Base-by-base conservation (phyloP, 768 basidiomycete genomes). In the Chalciporus pseudorubinellus region DNA sequence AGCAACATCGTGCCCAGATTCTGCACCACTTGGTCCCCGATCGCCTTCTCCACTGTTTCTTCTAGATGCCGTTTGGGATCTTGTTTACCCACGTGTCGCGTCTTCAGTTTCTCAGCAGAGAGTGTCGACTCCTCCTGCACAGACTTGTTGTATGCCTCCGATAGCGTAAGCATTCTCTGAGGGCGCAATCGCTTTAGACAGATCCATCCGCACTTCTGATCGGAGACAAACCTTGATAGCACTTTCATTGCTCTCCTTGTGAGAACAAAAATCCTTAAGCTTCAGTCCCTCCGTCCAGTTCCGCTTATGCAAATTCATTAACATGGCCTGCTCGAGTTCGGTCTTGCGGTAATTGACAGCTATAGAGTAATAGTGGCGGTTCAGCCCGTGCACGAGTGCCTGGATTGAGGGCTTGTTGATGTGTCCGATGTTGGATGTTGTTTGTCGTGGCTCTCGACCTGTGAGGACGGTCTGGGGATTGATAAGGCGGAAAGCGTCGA, bases 351-450 rank as follows among this genome's bases (percentile, higher is more conserved):
- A 98, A 70, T 95, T 94, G 55, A 99, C 95, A 7, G 89, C 93
- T 58, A 99, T 94, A 45, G 88, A 91, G 76, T 99, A 99, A 69
- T 99, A 99, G 74, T 98, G 95, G 57, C 95, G 81, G 69, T 99
- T 99, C 56, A 99, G 76, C 39, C 95, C 95, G 63, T 99, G 95
- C 56, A 99, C 97, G 58, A 98, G 82, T 44, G 94, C 94, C 72
- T 98, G 97, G 65, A 99, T 98, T 51, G 90, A 92, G n/a, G 97
- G 97, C 70, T 98, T 98, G 70, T 98, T 95, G 72, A 99, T 90
- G 65, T 98, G 95, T 2, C 97, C 97, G 56, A 98, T 95, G 65
- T 99, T 99, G 41, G 91, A 94, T 14, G 97, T 99, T 48, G 93
- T 95, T 70, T 98, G 97, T 21, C 97, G 82, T 11, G 94, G 92